phyloP scores from a whole-genome alignment of 805 yeast species.

The Clavispora fructus region DNA sequence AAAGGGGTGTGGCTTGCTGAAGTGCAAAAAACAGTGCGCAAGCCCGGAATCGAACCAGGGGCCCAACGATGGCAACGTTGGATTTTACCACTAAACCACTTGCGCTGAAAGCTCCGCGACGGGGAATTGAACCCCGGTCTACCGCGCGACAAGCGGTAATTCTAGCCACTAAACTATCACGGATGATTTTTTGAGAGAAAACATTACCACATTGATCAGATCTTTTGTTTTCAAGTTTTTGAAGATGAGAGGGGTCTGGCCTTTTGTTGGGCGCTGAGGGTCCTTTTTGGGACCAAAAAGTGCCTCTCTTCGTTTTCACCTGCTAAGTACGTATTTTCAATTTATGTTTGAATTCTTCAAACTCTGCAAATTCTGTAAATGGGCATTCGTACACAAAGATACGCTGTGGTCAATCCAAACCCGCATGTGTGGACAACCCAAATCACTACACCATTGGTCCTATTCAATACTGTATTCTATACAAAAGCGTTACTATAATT shows the following conservation, averaged over 20 bases:
- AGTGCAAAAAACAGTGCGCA: slow-evolving; percentile 13
- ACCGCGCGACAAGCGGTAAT: slow-evolving; percentile 20
- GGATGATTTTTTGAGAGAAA: slow-evolving; percentile 3
- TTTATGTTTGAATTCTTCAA: too few species aligned
- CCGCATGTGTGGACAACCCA: too few species aligned
- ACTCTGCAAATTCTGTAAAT: too few species aligned
- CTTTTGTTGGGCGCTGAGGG: too few species aligned
- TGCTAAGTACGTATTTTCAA: too few species aligned
- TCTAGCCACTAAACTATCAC: slow-evolving; percentile 20
- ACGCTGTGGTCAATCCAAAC: too few species aligned
- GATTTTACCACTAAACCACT: slow-evolving; percentile 20
- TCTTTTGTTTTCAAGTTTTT: neutral
- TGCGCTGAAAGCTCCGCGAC: slow-evolving; percentile 18
- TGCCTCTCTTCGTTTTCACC: too few species aligned
- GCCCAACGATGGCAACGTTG: slow-evolving; percentile 22
- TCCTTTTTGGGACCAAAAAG: too few species aligned
- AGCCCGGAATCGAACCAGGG: slow-evolving; percentile 22
- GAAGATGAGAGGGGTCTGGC: too few species aligned
- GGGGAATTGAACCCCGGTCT: slow-evolving; percentile 21
- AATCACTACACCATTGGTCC: neutral
- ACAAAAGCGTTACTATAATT: slow-evolving; percentile 26
- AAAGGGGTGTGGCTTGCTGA: neutral
- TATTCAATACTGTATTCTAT: neutral
- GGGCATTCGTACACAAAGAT: too few species aligned
- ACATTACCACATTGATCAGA: neutral